These are phyloP conservation scores for Dipodascus geniculatus DNA, from an alignment of 805 yeast species.

Conservation along the genomic window DNA sequence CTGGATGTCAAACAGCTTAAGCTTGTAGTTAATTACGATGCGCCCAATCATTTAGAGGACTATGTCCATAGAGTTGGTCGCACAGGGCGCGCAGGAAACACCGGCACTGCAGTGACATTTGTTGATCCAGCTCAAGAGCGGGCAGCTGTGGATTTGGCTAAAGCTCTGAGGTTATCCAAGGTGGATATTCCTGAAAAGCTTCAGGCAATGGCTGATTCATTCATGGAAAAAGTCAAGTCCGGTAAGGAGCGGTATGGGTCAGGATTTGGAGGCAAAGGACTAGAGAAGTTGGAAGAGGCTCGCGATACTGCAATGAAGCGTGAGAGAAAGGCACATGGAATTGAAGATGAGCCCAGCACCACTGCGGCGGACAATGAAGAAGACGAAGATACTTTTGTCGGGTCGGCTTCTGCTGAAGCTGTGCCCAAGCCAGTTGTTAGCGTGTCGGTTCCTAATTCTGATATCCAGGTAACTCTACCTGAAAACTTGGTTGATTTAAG, in stretches of 20 bases:
- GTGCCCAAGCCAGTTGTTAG: slow-evolving; percentile 3
- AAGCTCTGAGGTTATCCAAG: slow-evolving; percentile 51
- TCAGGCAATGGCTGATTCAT: slow-evolving; percentile 38
- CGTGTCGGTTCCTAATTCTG: slow-evolving; percentile 7
- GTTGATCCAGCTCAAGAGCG: slow-evolving; percentile 50
- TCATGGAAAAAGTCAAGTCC: slow-evolving; percentile 46
- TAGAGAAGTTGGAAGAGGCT: slow-evolving; percentile 59
- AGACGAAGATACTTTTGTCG: slow-evolving; percentile 21
- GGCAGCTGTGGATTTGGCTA: slow-evolving; percentile 55
- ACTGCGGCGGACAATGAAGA: slow-evolving; percentile 15
- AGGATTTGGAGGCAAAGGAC: slow-evolving; percentile 92
- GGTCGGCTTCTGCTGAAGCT: slow-evolving; percentile 13
- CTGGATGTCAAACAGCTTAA: slow-evolving; percentile 80
- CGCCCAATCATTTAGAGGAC: slow-evolving; percentile 86
- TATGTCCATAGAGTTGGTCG: slow-evolving; percentile 94
- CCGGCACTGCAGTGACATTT: slow-evolving; percentile 69
- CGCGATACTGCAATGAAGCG: slow-evolving; percentile 39
- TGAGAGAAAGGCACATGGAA: slow-evolving; percentile 41
- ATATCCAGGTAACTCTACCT: slow-evolving; percentile 8
- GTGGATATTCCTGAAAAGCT: slow-evolving; percentile 43
- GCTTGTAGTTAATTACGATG: slow-evolving; percentile 69
- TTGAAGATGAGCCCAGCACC: slow-evolving; percentile 23
- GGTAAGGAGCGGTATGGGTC: slow-evolving; percentile 56
- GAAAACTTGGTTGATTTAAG: background rate
- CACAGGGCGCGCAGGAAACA: slow-evolving; percentile 83